Percentiles rank a stretch among this genome's conserved stretches.
These are phyloP conservation scores for Kokia cookei DNA, from an alignment of 441 rosid species.

Conservation along the genomic window DNA sequence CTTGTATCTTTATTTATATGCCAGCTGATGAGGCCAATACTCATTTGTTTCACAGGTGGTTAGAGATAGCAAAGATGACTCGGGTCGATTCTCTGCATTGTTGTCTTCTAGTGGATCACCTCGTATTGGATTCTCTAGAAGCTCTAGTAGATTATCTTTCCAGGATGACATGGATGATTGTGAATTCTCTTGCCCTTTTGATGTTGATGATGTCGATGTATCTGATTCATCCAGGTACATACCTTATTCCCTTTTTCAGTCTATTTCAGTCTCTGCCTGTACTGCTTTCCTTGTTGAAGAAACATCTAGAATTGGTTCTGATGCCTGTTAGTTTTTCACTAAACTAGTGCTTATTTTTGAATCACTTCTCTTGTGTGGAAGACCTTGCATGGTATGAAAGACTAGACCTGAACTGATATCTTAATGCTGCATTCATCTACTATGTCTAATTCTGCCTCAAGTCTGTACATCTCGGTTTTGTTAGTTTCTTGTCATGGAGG, in stretches of 20 bases:
- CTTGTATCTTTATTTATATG: background rate
- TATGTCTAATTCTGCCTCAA: background rate
- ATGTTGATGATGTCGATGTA: slow-evolving; percentile 69
- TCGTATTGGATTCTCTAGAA: slow-evolving; percentile 66
- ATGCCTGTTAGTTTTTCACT: background rate
- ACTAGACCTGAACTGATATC: background rate
- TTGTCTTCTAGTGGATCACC: slow-evolving; percentile 84
- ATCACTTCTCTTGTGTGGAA: background rate
- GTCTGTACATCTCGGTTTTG: background rate
- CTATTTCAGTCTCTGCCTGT: background rate
- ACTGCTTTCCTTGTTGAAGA: background rate
- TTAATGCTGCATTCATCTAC: background rate
- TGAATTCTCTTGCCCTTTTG: slow-evolving; percentile 87
- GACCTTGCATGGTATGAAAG: background rate
- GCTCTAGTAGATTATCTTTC: slow-evolving; percentile 81
- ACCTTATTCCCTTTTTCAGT: background rate
- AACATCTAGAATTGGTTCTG: background rate
- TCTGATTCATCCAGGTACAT: slow-evolving; percentile 53
- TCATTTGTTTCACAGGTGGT: slow-evolving; percentile 30
- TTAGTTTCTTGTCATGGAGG: background rate
- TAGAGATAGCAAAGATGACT: slow-evolving; percentile 71
- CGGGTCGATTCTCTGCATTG: slow-evolving; percentile 80
- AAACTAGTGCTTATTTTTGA: background rate
- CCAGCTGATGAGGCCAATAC: slow-evolving; percentile 12
- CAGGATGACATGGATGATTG: slow-evolving; percentile 73